Conservation (phyloP, 2,329 filamentous ascomycete species). For the Bipolaris gigantea region DNA sequence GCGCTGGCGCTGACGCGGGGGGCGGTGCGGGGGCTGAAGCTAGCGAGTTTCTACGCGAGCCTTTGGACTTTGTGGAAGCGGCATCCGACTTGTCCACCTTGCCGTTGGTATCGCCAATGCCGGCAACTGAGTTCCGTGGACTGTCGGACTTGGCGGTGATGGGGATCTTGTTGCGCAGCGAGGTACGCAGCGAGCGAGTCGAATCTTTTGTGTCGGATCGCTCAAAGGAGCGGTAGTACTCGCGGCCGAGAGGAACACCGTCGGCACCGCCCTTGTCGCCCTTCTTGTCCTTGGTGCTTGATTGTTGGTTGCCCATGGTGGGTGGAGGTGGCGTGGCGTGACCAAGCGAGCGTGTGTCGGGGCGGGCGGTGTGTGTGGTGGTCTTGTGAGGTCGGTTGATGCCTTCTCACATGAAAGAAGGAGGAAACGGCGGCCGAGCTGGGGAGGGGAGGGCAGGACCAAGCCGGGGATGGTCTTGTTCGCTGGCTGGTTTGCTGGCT, state of each 20-base stretch:
- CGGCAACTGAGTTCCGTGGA: constrained; percentile 71
- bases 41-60: constrained; percentile 42
- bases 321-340: constrained; percentile 42
- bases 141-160: constrained; percentile 74
- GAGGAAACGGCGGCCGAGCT: constrained; percentile 18
- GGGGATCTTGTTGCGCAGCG: constrained; percentile 85
- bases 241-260: constrained; percentile 69
- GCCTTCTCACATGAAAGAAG: constrained; percentile 1
- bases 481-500: neutral
- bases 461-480: constrained; percentile 12
- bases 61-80: constrained; percentile 69
- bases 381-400: constrained; percentile 6
- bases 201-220: constrained; percentile 93
- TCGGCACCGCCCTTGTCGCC: constrained; percentile 51
- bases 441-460: constrained; percentile 15
- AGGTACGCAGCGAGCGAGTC: constrained; percentile 77
- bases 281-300: constrained; percentile 57
- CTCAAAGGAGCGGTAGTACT: constrained; percentile 80
- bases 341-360: constrained; percentile 12
- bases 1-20: constrained; percentile 29
- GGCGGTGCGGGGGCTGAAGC: constrained; percentile 44
- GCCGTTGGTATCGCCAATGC: constrained; percentile 51
- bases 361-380: constrained; percentile 10
- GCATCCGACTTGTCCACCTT: constrained; percentile 73
- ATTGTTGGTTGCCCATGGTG: constrained; percentile 76